Base-by-base conservation (phyloP, 1,284 basidiomycete genomes). In the Paramarasmius palmivorus region DNA sequence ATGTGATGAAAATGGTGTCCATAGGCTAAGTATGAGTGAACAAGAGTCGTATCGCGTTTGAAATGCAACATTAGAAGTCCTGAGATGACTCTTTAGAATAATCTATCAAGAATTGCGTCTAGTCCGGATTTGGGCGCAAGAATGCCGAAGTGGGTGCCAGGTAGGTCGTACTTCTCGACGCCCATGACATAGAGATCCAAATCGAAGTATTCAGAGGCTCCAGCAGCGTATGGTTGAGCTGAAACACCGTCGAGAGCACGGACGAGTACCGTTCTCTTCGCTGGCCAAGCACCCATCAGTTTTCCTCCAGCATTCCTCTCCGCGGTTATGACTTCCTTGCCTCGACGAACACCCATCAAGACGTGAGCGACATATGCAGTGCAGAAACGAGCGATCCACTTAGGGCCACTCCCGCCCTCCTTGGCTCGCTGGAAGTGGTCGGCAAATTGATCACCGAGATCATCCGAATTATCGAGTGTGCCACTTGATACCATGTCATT, bases 311-410 rank as follows among this genome's bases (percentile, higher is more conserved):
- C 25, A 17, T 32, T 26, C 12, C 25, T 14, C 32, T 26, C 25
- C 14, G 23, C 44, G 12, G 17, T 9, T 5, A 46, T 17, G 23
- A 46, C n/a, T 17, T 26, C 26, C n/a, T 32, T 46, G 17, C 44
- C 44, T 4, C 26, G 23, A 32, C 44, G 44, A 29, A 23, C 25
- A 2, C 44, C 44, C 44, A 46, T 46, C 44, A 46, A 26, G 44
- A 26, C 12, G 19, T 46, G 44, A 7, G 25, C 25, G 15, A 46
- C 26, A 26, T 46, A 46, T 10, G 44, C 44, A n/a, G 44, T 46
- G 25, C 26, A 46, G 44, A 46, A 46, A 17, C 44, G 44, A 32
- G 44, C 25, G 15, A 46, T 46, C 44, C 44, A 46, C n/a, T 46
- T 46, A 4, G 44, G 44, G 4, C 44, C 44, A 19, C 44, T 46